Conservation (phyloP, 139 green algal genomes). For the Diplosphaera chodatii region DNA sequence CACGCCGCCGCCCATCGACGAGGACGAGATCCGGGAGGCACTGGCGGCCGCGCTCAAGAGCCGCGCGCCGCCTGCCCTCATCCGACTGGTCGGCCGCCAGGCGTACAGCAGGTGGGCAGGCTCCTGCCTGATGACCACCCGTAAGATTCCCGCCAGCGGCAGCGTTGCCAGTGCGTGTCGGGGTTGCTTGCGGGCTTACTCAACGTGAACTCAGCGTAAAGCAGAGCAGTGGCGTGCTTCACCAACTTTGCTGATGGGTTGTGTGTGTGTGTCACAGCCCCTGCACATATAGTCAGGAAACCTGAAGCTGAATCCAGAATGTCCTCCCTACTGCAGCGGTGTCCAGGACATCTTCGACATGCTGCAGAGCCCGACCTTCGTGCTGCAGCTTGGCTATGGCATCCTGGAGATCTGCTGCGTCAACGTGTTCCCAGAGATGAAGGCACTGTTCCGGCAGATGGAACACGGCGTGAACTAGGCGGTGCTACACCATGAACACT, state of each 20-base stretch:
- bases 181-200: too few relatives aligned
- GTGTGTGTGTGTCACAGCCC: too few relatives aligned
- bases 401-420: conserved; percentile 39
- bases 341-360: conserved; percentile 57
- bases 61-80: conserved; percentile 31
- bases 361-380: conserved; percentile 53
- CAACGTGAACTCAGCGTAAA: too few relatives aligned
- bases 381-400: conserved; percentile 56
- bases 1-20: conserved; percentile 27
- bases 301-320: too few relatives aligned
- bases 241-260: too few relatives aligned
- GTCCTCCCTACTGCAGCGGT: too few relatives aligned
- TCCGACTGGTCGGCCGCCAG: conserved; percentile 42
- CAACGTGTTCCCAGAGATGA: conserved; percentile 57
- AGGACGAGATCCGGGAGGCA: conserved; percentile 42
- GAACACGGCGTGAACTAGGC: conserved; percentile 7
- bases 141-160: too few relatives aligned
- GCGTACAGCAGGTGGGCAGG: conserved; percentile 31
- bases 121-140: too few relatives aligned
- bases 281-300: too few relatives aligned
- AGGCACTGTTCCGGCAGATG: conserved; percentile 32
- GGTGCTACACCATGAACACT: too few relatives aligned
- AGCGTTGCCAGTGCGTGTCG: too few relatives aligned
- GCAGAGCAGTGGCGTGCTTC: too few relatives aligned
- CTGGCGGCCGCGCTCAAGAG: conserved; percentile 31